Base-by-base conservation (phyloP, 495 filamentous ascomycete genomes). In the Aspergillus homomorphus region DNA sequence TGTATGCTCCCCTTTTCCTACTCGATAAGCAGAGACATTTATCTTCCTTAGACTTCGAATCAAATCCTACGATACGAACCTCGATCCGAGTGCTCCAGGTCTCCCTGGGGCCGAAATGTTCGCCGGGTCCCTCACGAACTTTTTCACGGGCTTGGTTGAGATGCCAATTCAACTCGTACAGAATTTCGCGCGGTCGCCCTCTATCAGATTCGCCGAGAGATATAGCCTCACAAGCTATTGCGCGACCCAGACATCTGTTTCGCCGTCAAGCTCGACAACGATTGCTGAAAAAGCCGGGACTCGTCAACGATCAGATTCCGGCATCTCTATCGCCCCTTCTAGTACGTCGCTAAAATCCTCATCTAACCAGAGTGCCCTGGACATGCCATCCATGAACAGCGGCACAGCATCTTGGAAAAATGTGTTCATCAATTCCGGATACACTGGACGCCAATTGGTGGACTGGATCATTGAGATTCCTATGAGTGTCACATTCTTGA, bases 101-200 rank as follows among this genome's bases (percentile, higher is more conserved):
- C 79, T 83, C 14, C 84, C 84, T 9, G 83, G 76, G 28, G 80
- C 86, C 2, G 80, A 82, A 16, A 84, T 85, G 1, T 62, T 92
- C 2, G 68, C 89, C 2, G 88, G 87, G 4, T 87, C 89, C n/a
- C 68, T 87, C 21, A 78, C 81, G 20, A 85, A 73, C 55, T 78
- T 95, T 54, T 77, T 84, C 67, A 88, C 92, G 85, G 89, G 88
- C 0, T 74, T 89, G 30, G 87, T 88, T 7, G 90, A 93, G 62
- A 82, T 93, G 46, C 90, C 90, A 1, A 77, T 84, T 38, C 84
- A 88, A 41, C 80, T 91, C 12, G 87, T 90, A 60, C 80, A 83
- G 60, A 73, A 68, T 4, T 53, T 62, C 20, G 23, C 54, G 2
- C 48, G 19, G 12, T 45, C 54, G 10, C 24, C 43, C 3, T 45